Conservation (phyloP, 257 asterid genomes). For the Nicotiana attenuata region DNA sequence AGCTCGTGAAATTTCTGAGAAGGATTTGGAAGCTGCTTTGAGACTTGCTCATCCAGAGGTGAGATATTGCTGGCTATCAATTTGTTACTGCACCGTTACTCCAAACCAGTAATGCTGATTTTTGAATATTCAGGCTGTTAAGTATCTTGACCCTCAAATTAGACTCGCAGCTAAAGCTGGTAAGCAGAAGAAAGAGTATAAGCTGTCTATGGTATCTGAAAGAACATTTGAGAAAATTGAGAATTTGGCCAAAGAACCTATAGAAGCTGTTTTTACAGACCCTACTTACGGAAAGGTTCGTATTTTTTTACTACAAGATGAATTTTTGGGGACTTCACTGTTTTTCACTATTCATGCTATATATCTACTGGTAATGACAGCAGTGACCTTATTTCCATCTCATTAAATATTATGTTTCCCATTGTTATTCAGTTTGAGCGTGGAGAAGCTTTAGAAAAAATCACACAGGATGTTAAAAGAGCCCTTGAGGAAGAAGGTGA, state of each 20-base stretch:
- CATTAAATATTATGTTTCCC: slow-evolving; percentile 18
- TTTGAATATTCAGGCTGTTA: slow-evolving; percentile 65
- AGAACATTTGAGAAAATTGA: slow-evolving; percentile 69
- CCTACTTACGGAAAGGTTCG: slow-evolving; percentile 91
- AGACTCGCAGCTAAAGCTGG: slow-evolving; percentile 91
- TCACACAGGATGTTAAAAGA: slow-evolving; percentile 62
- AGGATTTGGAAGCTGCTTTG: slow-evolving; percentile 80
- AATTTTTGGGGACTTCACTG: not conserved
- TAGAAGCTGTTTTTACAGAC: slow-evolving; percentile 84
- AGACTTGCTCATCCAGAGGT: slow-evolving; percentile 97
- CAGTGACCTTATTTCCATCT: slow-evolving; percentile 4
- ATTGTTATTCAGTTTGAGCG: slow-evolving; percentile 63
- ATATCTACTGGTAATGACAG: not conserved
- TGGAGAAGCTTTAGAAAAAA: slow-evolving; percentile 91
- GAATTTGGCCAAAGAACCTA: slow-evolving; percentile 73
- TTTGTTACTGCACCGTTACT: slow-evolving; percentile 13
- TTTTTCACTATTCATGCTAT: not conserved
- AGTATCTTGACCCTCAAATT: slow-evolving; percentile 85
- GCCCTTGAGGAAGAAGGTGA: slow-evolving; percentile 73
- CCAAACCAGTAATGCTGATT: slow-evolving; percentile 20
- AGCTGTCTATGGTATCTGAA: slow-evolving; percentile 66
- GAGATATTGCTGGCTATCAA: slow-evolving; percentile 16
- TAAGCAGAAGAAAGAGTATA: slow-evolving; percentile 72
- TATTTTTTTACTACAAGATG: not conserved
- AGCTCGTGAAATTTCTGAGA: slow-evolving; percentile 85